Base-by-base conservation (phyloP, 371 early-diverging fungal genomes). In the Mortierella sp. region DNA sequence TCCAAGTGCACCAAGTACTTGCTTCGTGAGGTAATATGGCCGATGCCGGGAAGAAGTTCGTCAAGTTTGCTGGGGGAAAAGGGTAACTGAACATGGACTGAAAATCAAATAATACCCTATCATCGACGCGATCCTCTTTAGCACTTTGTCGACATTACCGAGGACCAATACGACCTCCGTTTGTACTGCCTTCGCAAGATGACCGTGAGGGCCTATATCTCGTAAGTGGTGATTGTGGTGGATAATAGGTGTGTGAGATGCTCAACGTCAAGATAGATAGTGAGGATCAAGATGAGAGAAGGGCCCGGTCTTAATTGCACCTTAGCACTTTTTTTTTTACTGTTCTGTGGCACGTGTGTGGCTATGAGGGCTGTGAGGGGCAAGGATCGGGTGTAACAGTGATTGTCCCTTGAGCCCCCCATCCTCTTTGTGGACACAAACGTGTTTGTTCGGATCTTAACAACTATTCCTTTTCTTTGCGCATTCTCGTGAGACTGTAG, bases 111-210 rank as follows among this genome's bases (percentile, higher is more conserved):
- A 16, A 42, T 3, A 9, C 42, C 27, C 43, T 53, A 46, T n/a
- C n/a, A n/a, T n/a, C n/a, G n/a, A n/a, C n/a, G n/a, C n/a, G n/a
- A n/a, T n/a, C n/a, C n/a, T n/a, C n/a, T n/a, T n/a, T 63, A 72
- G 74, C 69, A 68, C 43, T 97, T 95, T 71, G 74, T 65, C 30
- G 95, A 95, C 61, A 91, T 92, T 71, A 89, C 88, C 58, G 96
- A 96, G 66, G 97, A 97, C 67, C 96, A 97, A 81, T 95, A 96
- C 59, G 98, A 98, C 82, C 98, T 98, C 88, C 98, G 98, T 72
- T 84, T 88, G 31, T 98, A 98, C 80, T 92, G 91, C 66, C 82
- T 96, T 60, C 94, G 98, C 61, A 96, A 96, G 82, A 82, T 86
- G 59, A 95, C 97, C 27, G 67, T 98, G 38, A 88, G 95, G 27